Percentiles rank a stretch among this genome's conserved stretches.
Conservation (phyloP, 2,329 filamentous ascomycete species). For the Didymella lethalis region DNA sequence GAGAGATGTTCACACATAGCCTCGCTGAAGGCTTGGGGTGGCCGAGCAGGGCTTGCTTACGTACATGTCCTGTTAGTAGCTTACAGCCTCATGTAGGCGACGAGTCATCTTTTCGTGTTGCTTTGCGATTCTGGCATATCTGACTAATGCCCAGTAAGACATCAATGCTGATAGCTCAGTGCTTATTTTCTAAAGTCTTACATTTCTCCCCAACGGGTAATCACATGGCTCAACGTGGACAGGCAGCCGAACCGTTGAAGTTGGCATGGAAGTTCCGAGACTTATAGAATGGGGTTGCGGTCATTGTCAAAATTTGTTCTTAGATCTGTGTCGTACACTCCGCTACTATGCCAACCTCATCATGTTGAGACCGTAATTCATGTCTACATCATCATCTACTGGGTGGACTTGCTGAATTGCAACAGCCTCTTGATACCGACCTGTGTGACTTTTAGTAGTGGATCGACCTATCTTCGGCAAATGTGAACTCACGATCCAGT, state of each 20-base stretch:
- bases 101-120: too few relatives aligned
- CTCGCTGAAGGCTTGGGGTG: too few relatives aligned
- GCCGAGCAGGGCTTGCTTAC: too few relatives aligned
- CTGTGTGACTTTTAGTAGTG: conserved; percentile 26
- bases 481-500: conserved; percentile 59
- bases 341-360: conserved; percentile 1
- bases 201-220: not conserved
- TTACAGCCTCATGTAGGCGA: too few relatives aligned
- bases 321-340: conserved; percentile 6
- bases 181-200: not conserved
- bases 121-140: too few relatives aligned
- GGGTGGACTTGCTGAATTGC: conserved; percentile 50
- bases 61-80: too few relatives aligned
- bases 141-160: not conserved
- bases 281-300: not conserved
- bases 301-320: not conserved
- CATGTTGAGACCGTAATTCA: conserved; percentile 3
- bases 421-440: conserved; percentile 51
- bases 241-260: too few relatives aligned
- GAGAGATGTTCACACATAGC: too few relatives aligned
- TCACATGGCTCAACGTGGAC: not conserved
- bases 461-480: not conserved
- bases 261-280: not conserved
- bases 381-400: conserved; percentile 18
- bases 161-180: not conserved